Evolutionary conservation across 2,329 filamentous ascomycete genomes (phyloP).

Genomic region (Grosmannia penicillata): DNA sequence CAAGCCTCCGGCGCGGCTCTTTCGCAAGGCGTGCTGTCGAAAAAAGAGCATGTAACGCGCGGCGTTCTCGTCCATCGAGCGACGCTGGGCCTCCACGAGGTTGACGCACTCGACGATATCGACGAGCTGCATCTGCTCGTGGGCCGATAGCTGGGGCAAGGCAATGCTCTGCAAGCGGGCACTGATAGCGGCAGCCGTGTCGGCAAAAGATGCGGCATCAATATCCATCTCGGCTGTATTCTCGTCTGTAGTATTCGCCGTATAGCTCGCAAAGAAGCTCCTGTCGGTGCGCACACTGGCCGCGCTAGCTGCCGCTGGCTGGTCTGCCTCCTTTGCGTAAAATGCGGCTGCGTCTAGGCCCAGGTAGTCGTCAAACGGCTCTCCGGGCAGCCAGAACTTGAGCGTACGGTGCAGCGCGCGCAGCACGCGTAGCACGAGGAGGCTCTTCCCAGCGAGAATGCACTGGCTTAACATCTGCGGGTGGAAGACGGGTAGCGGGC

Average conservation of each 20-base stretch:
- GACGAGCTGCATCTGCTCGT: conserved; percentile 73
- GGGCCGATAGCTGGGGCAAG: conserved; percentile 67
- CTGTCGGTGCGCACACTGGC: no score
- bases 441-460: conserved; percentile 64
- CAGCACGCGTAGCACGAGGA: conserved; percentile 57
- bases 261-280: no score
- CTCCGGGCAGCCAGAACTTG: conserved; percentile 72
- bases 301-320: no score
- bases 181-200: conserved; percentile 53
- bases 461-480: conserved; percentile 82
- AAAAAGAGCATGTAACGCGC: conserved; percentile 81
- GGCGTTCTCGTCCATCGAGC: conserved; percentile 82
- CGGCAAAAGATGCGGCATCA: no score
- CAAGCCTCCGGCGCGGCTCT: conserved; percentile 47
- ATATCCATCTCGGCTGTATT: no score
- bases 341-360: conserved; percentile 49
- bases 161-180: conserved; percentile 61
- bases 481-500: conserved; percentile 78
- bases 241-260: no score
- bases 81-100: conserved; percentile 70
- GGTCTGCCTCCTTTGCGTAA: no score
- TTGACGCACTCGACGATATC: conserved; percentile 76
- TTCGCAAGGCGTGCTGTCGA: conserved; percentile 61
- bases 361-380: conserved; percentile 64
- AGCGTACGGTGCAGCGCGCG: conserved; percentile 58